Conservation (phyloP, 2,329 filamentous ascomycete genomes). For the Achaetomium macrosporum region DNA sequence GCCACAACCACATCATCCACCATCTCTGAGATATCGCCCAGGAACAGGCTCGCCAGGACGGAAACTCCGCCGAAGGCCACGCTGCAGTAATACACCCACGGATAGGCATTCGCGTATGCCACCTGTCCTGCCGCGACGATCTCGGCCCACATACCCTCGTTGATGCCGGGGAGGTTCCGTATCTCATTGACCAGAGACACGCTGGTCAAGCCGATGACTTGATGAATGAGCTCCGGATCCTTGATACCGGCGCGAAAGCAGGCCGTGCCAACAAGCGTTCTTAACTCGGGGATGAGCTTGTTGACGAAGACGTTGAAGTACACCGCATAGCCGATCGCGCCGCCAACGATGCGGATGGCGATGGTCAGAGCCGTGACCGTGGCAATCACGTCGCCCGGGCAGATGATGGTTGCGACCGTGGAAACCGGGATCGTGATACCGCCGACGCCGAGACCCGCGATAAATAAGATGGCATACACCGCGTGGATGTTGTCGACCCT, state of each 20-base stretch:
- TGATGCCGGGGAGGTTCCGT: constrained; percentile 48
- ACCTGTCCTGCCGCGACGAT: constrained; percentile 51
- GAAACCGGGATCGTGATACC: constrained; percentile 62
- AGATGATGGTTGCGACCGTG: constrained; percentile 64
- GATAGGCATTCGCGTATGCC: constrained; percentile 53
- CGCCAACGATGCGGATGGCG: constrained; percentile 63
- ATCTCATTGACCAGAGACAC: constrained; percentile 46
- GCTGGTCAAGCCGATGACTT: constrained; percentile 48
- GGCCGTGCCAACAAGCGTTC: constrained; percentile 43
- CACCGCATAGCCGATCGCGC: constrained; percentile 57
- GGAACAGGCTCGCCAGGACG: constrained; percentile 51
- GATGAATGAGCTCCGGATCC: constrained; percentile 37
- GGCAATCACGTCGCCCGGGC: constrained; percentile 63
- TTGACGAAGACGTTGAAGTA: constrained; percentile 50
- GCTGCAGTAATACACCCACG: constrained; percentile 56
- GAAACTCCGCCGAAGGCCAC: constrained; percentile 55
- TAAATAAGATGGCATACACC: constrained; percentile 52
- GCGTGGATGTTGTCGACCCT: constrained; percentile 46
- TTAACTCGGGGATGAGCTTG: constrained; percentile 40
- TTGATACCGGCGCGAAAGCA: constrained; percentile 48
- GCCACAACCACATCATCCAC: constrained; percentile 54
- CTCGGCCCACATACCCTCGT: constrained; percentile 42
- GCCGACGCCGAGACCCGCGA: constrained; percentile 60
- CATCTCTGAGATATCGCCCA: constrained; percentile 53
- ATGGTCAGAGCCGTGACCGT: constrained; percentile 63